Conservation (phyloP, 2,329 filamentous ascomycete species). For the Blastomyces parvus region DNA sequence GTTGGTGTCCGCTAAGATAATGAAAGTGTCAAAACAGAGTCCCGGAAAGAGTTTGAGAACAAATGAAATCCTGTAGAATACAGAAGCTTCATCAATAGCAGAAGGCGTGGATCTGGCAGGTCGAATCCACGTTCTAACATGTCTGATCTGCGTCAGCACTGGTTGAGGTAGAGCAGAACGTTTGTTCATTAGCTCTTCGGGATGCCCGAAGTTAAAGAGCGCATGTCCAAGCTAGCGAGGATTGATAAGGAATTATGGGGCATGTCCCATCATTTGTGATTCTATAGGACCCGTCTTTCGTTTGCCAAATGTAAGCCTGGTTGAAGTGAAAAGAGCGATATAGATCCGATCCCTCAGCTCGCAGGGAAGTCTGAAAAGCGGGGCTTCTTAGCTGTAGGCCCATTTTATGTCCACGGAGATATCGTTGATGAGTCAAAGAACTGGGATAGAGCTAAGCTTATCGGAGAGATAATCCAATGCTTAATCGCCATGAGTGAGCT, state of each 20-base stretch:
- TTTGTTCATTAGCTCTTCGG: no score
- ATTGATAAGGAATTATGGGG: no score
- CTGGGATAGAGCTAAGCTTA: no score
- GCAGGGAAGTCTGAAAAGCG: constrained; percentile 9
- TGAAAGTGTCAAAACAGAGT: constrained; percentile 15
- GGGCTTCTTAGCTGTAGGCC: not conserved
- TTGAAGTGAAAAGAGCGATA: constrained; percentile 13
- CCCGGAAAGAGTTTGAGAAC: constrained; percentile 16
- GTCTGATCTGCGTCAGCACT: constrained; percentile 11
- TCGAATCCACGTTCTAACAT: constrained; percentile 12
- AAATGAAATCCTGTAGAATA: constrained; percentile 13
- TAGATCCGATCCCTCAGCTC: constrained; percentile 16
- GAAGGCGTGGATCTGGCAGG: not conserved
- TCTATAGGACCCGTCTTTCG: no score
- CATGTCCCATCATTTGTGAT: no score
- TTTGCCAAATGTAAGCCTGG: constrained; percentile 11
- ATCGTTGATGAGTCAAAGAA: no score
- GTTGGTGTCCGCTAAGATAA: constrained; percentile 9
- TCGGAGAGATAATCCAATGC: no score
- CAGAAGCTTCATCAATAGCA: not conserved
- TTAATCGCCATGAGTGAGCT: no score
- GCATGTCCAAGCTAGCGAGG: no score
- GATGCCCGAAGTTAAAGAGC: no score
- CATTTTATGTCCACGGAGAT: not conserved
- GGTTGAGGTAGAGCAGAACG: no score